A percentile compares a stretch with the other conserved stretches of the same genome.
Conservation (phyloP, 441 rosid species). For the Flueggea neowawraea region DNA sequence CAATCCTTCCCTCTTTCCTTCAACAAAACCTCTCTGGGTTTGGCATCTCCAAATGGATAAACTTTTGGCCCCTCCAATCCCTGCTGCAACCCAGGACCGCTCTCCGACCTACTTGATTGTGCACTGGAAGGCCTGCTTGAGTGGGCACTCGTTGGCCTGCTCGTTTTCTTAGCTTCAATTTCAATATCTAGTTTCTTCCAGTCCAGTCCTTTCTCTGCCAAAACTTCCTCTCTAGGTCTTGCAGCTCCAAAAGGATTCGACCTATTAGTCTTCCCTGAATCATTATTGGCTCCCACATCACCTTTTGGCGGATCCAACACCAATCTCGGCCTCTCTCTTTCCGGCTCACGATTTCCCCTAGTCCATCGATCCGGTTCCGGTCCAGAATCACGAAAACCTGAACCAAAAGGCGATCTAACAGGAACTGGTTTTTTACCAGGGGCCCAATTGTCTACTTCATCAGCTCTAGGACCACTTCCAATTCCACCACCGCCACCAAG, state of each 20-base stretch:
- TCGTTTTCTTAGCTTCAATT: constrained; percentile 70
- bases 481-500: constrained; percentile 42
- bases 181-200: constrained; percentile 83
- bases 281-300: constrained; percentile 32
- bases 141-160: constrained; percentile 80
- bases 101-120: constrained; percentile 81
- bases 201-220: constrained; percentile 95
- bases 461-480: constrained; percentile 47
- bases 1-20: constrained; percentile 93
- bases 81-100: constrained; percentile 35
- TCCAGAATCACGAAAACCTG: constrained; percentile 58
- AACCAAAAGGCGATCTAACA: constrained; percentile 60
- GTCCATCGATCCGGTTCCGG: constrained; percentile 69
- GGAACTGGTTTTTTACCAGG: constrained; percentile 50
- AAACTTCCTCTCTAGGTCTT: constrained; percentile 88
- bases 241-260: constrained; percentile 91
- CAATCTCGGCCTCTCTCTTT: constrained; percentile 59
- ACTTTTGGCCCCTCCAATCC: constrained; percentile 70
- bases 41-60: constrained; percentile 97
- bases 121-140: constrained; percentile 97
- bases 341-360: constrained; percentile 44
- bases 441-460: constrained; percentile 52
- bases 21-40: constrained; percentile 90
- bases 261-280: constrained; percentile 51
- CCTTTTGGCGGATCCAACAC: constrained; percentile 66